Percentiles rank a stretch among this genome's conserved stretches.
Conservation (phyloP, 805 yeast genomes). For the Lipomyces sp. region DNA sequence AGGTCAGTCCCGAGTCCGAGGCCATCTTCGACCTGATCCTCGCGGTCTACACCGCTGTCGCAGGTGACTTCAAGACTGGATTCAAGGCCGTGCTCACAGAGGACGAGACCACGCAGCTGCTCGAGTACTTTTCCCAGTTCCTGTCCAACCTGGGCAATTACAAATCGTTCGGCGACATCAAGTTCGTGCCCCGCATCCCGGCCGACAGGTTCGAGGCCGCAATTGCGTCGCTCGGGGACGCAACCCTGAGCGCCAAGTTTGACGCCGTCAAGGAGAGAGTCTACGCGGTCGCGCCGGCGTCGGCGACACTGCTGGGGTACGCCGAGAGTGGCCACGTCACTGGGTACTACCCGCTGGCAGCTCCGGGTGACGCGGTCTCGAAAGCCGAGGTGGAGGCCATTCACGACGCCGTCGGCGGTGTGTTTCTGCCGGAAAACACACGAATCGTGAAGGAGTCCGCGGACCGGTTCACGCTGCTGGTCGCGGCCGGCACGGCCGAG, state of each 20-base stretch:
- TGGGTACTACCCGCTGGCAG: conserved; percentile 61
- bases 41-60: conserved; percentile 50
- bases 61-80: conserved; percentile 42
- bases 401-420: conserved; percentile 60
- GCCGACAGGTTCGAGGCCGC: conserved; percentile 49
- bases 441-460: conserved; percentile 56
- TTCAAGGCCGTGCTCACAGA: conserved; percentile 34
- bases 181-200: conserved; percentile 68
- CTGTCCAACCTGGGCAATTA: conserved; percentile 67
- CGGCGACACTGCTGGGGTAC: conserved; percentile 64
- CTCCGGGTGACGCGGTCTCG: conserved; percentile 39
- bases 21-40: conserved; percentile 67
- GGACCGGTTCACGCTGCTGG: conserved; percentile 53
- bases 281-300: conserved; percentile 49
- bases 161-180: conserved; percentile 85
- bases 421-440: conserved; percentile 75
- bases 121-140: conserved; percentile 62
- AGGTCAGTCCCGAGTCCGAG: conserved; percentile 81
- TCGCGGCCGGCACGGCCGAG: conserved; percentile 55
- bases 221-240: conserved; percentile 41
- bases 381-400: conserved; percentile 63
- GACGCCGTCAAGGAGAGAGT: conserved; percentile 42
- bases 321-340: conserved; percentile 73
- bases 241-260: conserved; percentile 36
- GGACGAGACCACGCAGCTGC: conserved; percentile 45